A percentile compares a stretch with the other conserved stretches of the same genome.
phyloP scores from a whole-genome alignment of 2,329 filamentous ascomycete genomes.

The Didymella pinodella region DNA sequence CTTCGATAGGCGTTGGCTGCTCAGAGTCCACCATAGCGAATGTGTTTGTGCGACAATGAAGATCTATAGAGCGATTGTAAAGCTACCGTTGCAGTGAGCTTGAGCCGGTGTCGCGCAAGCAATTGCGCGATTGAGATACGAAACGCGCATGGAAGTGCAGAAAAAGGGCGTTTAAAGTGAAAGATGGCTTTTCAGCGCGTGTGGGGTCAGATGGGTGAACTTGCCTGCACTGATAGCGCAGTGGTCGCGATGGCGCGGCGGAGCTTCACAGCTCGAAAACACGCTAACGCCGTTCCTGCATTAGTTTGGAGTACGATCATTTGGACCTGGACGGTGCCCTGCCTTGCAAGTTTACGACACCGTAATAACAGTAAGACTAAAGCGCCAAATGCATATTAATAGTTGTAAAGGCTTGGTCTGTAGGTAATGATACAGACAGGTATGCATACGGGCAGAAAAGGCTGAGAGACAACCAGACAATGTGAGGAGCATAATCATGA shows the following conservation, averaged over 20 bases:
- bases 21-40: constrained; percentile 43
- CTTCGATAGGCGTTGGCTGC: constrained; percentile 41
- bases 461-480: not conserved
- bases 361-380: no score
- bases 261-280: constrained; percentile 8
- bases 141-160: not conserved
- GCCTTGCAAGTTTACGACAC: no score
- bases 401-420: no score
- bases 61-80: not conserved
- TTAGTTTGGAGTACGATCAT: not conserved
- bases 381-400: no score
- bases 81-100: constrained; percentile 2
- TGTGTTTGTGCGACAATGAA: not conserved
- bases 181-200: not conserved
- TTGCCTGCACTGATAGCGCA: not conserved
- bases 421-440: no score
- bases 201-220: not conserved
- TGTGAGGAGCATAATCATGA: constrained; percentile 2
- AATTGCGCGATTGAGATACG: not conserved
- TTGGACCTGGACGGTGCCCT: no score
- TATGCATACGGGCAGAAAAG: not conserved
- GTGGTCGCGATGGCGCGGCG: not conserved
- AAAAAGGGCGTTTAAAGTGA: not conserved
- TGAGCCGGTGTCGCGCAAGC: not conserved
- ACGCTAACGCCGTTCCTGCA: not conserved